Evolutionary conservation across 2,329 filamentous ascomycete genomes (phyloP).

Genomic region (Dactylellina sp.): DNA sequence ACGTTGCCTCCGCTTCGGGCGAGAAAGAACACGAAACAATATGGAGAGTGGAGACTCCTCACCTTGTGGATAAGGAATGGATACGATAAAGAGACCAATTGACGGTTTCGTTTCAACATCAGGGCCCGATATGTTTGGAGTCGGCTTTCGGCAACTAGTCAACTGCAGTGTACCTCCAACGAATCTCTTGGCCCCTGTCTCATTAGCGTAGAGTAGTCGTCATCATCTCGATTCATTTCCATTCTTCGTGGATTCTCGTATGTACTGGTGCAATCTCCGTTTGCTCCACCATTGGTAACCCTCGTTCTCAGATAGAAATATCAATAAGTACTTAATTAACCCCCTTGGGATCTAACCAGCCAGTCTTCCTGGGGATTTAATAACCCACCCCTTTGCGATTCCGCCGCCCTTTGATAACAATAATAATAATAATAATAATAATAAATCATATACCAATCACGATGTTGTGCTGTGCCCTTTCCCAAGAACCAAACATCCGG

Average conservation of each 20-base stretch:
- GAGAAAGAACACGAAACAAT: not conserved
- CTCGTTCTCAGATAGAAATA: not conserved
- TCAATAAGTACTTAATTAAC: not conserved
- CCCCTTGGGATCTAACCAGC: not conserved
- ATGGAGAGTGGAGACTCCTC: constrained; percentile 2
- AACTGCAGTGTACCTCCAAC: no score
- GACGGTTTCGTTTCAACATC: not conserved
- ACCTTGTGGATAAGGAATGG: not conserved
- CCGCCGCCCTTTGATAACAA: not conserved
- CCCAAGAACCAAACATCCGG: constrained; percentile 42
- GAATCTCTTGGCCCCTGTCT: constrained; percentile 27
- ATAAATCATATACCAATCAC: not conserved
- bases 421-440: not conserved
- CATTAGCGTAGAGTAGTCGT: constrained; percentile 52
- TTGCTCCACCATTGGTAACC: not conserved
- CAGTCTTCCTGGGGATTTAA: constrained; percentile 7
- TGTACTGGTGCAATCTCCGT: not conserved
- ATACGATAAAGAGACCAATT: constrained; percentile 3
- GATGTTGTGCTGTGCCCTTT: constrained; percentile 12
- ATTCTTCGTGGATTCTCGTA: constrained; percentile 12
- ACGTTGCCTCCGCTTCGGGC: not conserved
- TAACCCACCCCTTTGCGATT: not conserved
- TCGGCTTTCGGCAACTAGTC: constrained; percentile 34
- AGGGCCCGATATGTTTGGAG: not conserved
- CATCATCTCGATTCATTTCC: constrained; percentile 39